Base-by-base conservation (phyloP, 2,329 filamentous ascomycete species). In the Claviceps africana region DNA sequence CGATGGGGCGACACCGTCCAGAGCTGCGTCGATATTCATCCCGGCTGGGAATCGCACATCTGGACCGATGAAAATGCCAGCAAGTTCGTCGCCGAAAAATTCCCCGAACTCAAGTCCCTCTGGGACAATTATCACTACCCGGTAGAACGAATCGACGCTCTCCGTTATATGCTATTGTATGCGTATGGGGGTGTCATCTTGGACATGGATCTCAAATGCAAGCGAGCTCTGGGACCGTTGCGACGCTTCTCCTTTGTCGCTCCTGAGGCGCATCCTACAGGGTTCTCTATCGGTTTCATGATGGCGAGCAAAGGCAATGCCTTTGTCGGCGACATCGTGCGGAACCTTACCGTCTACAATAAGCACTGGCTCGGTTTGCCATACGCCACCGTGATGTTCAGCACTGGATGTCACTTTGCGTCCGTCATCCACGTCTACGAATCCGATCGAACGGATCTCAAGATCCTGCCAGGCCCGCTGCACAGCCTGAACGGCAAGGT, bases 81-180 rank as follows among this genome's bases (percentile, higher is more conserved):
- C 25, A 44, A 50, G 30, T 56, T 59, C 25, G 57, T 59, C 39
- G 53, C 44, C 3, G 57, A 58, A 4, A 55, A 53, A 17, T 59
- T 59, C 37, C 57, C 57, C 42, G 52, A 61, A 53, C 59, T 64
- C 43, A 51, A 58, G 76, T 81, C 59, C 7, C 54, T 57, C 40
- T 59, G 57, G 57, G 53, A 58, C 33, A 74, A 73, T 56, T 87
- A 87, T 67, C 73, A 70, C 30, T 83, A 82, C 61, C 81, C 81
- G 2, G 85, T 88, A 51, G 81, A 86, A 65, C 78, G 82, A 54
- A 81, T 83, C 44, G 83, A 87, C 60, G 73, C 82, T 10, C 83
- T 87, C 56, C 75, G 83, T 48, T 88, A 87, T 68, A 64, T 68
- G 60, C 58, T 67, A 4, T 47, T 59, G 13, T 58, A 57, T 43